Percentiles rank a stretch among this genome's conserved stretches.
Evolutionary conservation across 2,329 filamentous ascomycete species (phyloP).

Genomic region (Raffaelea deltoideospora): DNA sequence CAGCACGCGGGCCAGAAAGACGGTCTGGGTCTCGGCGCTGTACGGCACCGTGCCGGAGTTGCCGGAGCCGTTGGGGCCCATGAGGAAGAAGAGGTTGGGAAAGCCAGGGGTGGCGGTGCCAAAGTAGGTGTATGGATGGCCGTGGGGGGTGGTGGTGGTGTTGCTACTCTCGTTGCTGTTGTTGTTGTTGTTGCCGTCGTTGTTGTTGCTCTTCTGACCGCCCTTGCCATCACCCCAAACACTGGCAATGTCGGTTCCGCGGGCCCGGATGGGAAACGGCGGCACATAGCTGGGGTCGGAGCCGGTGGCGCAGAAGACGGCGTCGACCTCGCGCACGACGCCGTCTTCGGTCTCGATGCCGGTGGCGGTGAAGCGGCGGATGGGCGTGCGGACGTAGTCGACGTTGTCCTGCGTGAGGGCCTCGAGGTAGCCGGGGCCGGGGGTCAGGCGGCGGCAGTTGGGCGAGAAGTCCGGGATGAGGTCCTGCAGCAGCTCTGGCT

Average conservation of each 20-base stretch:
- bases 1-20: conserved; percentile 32
- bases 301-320: conserved; percentile 54
- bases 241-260: conserved; percentile 35
- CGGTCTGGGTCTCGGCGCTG: conserved; percentile 9
- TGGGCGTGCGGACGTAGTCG: conserved; percentile 40
- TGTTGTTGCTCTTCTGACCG: conserved; percentile 23
- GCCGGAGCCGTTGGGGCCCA: conserved; percentile 8
- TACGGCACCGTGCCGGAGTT: conserved; percentile 8
- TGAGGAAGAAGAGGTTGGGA: conserved; percentile 14
- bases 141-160: too few relatives aligned
- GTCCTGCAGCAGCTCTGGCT: conserved; percentile 38
- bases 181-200: too few relatives aligned
- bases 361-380: conserved; percentile 40
- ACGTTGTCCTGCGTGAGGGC: conserved; percentile 47
- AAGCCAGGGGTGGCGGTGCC: conserved; percentile 18
- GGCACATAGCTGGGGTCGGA: conserved; percentile 45
- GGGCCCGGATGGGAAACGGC: conserved; percentile 42
- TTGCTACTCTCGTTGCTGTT: too few relatives aligned
- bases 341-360: conserved; percentile 48
- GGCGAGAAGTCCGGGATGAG: conserved; percentile 49
- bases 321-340: conserved; percentile 39
- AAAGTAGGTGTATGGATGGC: conserved; percentile 41
- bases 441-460: conserved; percentile 49
- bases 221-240: conserved; percentile 34
- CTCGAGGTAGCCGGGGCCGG: conserved; percentile 53